A percentile compares a stretch with the other conserved stretches of the same genome.
Evolutionary conservation across 768 basidiomycete species (phyloP).

Genomic region (Suillus decipiens): DNA sequence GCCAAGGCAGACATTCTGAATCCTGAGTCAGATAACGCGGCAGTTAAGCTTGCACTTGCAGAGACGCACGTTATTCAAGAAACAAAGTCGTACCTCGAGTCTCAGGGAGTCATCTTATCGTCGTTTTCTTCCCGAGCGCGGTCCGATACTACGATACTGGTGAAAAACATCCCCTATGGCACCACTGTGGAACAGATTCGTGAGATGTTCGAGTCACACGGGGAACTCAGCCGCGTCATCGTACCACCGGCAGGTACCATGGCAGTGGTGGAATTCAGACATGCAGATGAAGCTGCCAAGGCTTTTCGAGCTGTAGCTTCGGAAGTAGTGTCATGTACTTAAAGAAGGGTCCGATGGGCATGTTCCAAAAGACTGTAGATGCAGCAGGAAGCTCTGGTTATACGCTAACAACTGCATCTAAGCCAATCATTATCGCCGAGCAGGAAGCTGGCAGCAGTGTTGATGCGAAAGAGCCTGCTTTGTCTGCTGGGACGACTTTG

Average conservation of each 20-base stretch:
- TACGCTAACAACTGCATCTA: conserved; percentile 21
- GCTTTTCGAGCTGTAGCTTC: conserved; percentile 83
- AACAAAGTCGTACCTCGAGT: conserved; percentile 87
- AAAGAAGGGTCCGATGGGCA: conserved; percentile 86
- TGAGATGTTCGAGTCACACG: conserved; percentile 77
- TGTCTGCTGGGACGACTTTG: conserved; percentile 77
- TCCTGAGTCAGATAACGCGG: conserved; percentile 77
- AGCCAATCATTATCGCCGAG: conserved; percentile 47
- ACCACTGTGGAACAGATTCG: conserved; percentile 76
- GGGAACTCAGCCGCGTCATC: conserved; percentile 67
- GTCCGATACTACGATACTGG: conserved; percentile 83
- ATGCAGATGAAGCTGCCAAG: conserved; percentile 64
- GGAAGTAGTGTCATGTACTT: conserved; percentile 91
- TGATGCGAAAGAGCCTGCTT: conserved; percentile 43
- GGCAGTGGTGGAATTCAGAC: conserved; percentile 86
- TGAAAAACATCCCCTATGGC: conserved; percentile 96
- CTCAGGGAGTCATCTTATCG: conserved; percentile 65
- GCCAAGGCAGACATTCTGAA: conserved; percentile 87
- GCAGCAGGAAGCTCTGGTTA: conserved; percentile 26
- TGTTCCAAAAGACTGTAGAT: conserved; percentile 56
- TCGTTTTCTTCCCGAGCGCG: conserved; percentile 54
- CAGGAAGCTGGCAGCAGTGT: conserved; percentile 35
- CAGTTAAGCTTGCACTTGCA: conserved; percentile 93
- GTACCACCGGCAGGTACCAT: conserved; percentile 93
- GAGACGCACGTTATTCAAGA: conserved; percentile 97